Evolutionary conservation across 176 grass and related monocot species (phyloP), one percentile per base, ranked within the genome.

Genomic region (Phyllostachys edulis): DNA sequence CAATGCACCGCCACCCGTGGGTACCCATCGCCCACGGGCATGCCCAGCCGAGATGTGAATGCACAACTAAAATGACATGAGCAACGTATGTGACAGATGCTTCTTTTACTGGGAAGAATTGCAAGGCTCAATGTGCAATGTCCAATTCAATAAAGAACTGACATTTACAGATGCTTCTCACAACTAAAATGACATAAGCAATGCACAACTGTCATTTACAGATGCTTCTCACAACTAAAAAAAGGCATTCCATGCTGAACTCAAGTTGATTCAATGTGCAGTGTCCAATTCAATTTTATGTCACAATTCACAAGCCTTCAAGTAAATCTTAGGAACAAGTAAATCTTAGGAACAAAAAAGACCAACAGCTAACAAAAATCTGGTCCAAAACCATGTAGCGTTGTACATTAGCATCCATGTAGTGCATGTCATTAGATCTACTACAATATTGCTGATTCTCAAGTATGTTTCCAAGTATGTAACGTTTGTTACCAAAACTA

Each of bases 11-110:
- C 2, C 32, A 2, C 2, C 32, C 32, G 2, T 2, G 2, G 32
- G 32, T 34, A 34, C 32, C 32, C 2, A 2, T 34, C 2, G 32
- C 32, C 32, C 2, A 2, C 2, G 32, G 32, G 2, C 32, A 34
- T 34, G 2, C 9, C 34, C 67, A 49, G 27, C 54, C n/a, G 21
- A 49, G 41, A 36, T 23, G 17, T 42, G 20, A 66, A 32, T 79
- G 38, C 40, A 77, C 14, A 71, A 37, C 54, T 76, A 24, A 32
- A 24, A 59, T 87, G 26, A 24, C 67, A 78, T 26, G 65, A 70
- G 2, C 3, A 78, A 71, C 7, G 18, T 24, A 45, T 44, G 23
- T 56, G 55, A 56, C 13, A 9, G 32, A 40, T 14, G 0, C 2
- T 77, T 32, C 18, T 57, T n/a, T 69, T 69, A 49, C 39, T 24